These are phyloP conservation scores for Psilocybe tampanensis DNA, from an alignment of 768 basidiomycete species.

Conservation along the genomic window DNA sequence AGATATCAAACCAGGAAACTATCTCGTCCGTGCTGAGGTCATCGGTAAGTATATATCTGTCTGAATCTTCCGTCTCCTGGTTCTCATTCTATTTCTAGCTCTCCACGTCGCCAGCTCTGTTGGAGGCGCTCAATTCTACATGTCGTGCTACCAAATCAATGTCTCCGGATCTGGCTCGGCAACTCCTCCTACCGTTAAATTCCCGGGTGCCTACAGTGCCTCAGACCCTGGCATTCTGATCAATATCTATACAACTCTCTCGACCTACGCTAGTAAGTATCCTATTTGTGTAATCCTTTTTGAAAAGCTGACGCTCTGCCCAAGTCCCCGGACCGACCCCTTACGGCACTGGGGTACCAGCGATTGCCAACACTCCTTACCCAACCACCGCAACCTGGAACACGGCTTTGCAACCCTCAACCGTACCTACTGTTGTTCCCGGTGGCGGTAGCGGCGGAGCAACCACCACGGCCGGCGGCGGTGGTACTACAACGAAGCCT, in stretches of 20 bases:
- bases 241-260: slow-evolving; percentile 47
- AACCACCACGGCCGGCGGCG: not conserved
- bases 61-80: slow-evolving; percentile 7
- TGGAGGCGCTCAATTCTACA: slow-evolving; percentile 81
- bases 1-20: slow-evolving; percentile 63
- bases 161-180: slow-evolving; percentile 56
- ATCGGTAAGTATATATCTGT: slow-evolving; percentile 17
- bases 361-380: slow-evolving; percentile 43
- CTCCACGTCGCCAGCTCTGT: slow-evolving; percentile 58
- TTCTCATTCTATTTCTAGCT: slow-evolving; percentile 41
- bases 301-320: too few relatives aligned
- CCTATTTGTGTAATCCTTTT: not conserved
- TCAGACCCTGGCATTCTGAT: slow-evolving; percentile 63
- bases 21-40: slow-evolving; percentile 76
- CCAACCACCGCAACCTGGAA: slow-evolving; percentile 47
- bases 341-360: slow-evolving; percentile 40
- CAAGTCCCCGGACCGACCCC: slow-evolving; percentile 50
- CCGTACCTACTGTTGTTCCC: slow-evolving; percentile 15
- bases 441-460: not conserved
- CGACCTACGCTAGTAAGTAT: slow-evolving; percentile 40
- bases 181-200: slow-evolving; percentile 46
- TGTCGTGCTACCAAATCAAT: slow-evolving; percentile 61
- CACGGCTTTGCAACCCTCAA: slow-evolving; percentile 9
- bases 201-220: slow-evolving; percentile 76
- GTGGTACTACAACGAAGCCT: not conserved